These are phyloP conservation scores for Madurella fahalii DNA, from an alignment of 2,329 filamentous ascomycete species.

Conservation along the genomic window DNA sequence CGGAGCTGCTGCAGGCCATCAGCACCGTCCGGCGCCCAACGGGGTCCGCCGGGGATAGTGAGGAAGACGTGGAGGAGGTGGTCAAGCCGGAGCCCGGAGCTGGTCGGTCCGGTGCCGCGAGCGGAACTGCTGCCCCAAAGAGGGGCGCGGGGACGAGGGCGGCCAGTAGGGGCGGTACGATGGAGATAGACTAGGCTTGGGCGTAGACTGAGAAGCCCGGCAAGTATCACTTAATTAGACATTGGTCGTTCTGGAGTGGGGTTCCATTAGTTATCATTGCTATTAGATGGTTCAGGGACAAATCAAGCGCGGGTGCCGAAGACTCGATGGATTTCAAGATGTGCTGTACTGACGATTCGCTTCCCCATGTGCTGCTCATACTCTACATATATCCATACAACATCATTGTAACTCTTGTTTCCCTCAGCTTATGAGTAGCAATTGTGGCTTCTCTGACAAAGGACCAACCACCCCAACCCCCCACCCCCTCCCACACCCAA, in stretches of 20 bases:
- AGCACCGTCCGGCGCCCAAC: conserved; percentile 30
- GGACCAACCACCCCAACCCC: background rate
- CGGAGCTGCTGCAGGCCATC: conserved; percentile 43
- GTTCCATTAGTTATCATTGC: too few relatives aligned
- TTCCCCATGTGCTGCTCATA: background rate
- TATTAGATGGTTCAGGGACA: too few relatives aligned
- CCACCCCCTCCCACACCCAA: too few relatives aligned
- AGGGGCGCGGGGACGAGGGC: conserved; percentile 4
- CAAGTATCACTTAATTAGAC: background rate
- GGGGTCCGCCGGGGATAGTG: background rate
- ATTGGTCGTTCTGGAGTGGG: too few relatives aligned
- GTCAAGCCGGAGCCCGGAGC: conserved; percentile 12
- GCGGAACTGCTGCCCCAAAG: conserved; percentile 18
- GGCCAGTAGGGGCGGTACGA: conserved; percentile 8
- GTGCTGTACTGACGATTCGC: background rate
- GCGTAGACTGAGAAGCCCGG: background rate
- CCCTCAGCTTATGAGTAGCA: too few relatives aligned
- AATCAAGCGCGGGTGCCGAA: background rate
- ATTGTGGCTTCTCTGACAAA: background rate
- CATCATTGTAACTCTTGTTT: background rate
- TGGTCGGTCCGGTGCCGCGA: conserved; percentile 22
- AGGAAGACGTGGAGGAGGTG: background rate
- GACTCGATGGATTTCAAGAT: background rate
- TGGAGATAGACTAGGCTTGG: conserved; percentile 20
- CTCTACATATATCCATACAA: conserved; percentile 12